Evolutionary conservation across 1,139 yeast species (phyloP).

Genomic region (Sugiyamaella castrensis): DNA sequence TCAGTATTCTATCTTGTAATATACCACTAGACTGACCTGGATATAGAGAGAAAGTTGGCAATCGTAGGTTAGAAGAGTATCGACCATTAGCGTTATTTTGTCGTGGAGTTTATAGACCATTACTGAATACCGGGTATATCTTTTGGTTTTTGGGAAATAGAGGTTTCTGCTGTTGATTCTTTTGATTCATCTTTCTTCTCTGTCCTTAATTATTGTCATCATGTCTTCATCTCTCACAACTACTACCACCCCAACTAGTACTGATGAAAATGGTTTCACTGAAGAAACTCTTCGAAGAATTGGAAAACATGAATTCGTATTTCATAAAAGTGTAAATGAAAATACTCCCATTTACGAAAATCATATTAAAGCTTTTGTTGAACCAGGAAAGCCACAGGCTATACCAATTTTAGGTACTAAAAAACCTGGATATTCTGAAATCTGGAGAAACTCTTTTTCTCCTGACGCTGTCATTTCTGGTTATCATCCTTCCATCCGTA

Average conservation of each 20-base stretch:
- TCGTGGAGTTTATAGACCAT: too few relatives aligned
- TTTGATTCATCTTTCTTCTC: too few relatives aligned
- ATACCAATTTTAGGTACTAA: slow-evolving; percentile 48
- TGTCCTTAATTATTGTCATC: too few relatives aligned
- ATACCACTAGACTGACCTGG: too few relatives aligned
- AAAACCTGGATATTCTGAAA: slow-evolving; percentile 50
- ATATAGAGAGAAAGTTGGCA: background rate
- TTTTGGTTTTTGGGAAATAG: too few relatives aligned
- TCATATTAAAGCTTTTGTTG: slow-evolving; percentile 3
- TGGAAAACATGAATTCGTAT: slow-evolving; percentile 12
- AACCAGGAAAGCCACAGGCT: slow-evolving; percentile 34
- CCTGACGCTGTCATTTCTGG: slow-evolving; percentile 44
- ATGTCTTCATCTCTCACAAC: too few relatives aligned
- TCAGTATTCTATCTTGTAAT: too few relatives aligned
- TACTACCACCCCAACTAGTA: too few relatives aligned
- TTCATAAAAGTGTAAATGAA: slow-evolving; percentile 10
- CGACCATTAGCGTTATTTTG: too few relatives aligned
- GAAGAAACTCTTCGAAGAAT: slow-evolving; percentile 20
- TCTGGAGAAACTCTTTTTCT: slow-evolving; percentile 49
- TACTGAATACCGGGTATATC: too few relatives aligned
- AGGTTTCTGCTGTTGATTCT: too few relatives aligned
- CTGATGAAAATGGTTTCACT: slow-evolving; percentile 15
- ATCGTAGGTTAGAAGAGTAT: too few relatives aligned
- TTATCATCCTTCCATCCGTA: slow-evolving; percentile 49
- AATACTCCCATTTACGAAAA: slow-evolving; percentile 6